A percentile compares a stretch with the other conserved stretches of the same genome.
phyloP scores from a whole-genome alignment of 176 grass and related monocot species.

The Oryza australiensis region DNA sequence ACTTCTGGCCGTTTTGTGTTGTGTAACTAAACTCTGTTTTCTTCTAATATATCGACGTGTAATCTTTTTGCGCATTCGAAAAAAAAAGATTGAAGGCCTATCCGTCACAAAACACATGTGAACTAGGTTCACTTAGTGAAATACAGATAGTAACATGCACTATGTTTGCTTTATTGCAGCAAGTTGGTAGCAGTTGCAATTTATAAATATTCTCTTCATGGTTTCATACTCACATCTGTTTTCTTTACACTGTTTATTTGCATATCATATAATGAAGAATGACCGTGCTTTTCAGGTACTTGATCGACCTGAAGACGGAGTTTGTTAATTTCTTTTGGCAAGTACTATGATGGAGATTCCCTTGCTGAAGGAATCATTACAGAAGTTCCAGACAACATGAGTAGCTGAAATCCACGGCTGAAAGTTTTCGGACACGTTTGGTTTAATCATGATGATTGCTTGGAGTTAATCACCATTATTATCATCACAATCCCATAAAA shows the following conservation, averaged over 20 bases:
- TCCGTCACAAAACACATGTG: background rate
- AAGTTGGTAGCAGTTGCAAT: background rate
- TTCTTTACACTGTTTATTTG: background rate
- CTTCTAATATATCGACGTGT: too few species aligned
- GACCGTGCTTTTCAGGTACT: constrained; percentile 39
- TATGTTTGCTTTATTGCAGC: background rate
- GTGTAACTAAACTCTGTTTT: too few species aligned
- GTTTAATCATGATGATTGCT: background rate
- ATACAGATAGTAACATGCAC: background rate
- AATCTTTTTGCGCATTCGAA: too few species aligned
- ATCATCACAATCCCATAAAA: background rate
- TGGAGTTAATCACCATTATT: background rate
- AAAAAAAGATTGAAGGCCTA: background rate
- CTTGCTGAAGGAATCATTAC: constrained; percentile 68
- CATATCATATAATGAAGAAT: background rate
- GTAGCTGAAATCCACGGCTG: background rate
- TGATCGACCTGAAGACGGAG: constrained; percentile 71
- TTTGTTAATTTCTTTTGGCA: constrained; percentile 69
- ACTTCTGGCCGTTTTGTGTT: too few species aligned
- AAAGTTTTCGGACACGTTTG: background rate
- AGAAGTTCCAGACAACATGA: constrained; percentile 44
- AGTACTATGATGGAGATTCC: constrained; percentile 62
- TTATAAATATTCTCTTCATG: background rate
- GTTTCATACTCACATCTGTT: background rate
- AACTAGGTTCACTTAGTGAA: background rate